phyloP scores from a whole-genome alignment of 257 asterid genomes.

The Solanum bulbocastanum region DNA sequence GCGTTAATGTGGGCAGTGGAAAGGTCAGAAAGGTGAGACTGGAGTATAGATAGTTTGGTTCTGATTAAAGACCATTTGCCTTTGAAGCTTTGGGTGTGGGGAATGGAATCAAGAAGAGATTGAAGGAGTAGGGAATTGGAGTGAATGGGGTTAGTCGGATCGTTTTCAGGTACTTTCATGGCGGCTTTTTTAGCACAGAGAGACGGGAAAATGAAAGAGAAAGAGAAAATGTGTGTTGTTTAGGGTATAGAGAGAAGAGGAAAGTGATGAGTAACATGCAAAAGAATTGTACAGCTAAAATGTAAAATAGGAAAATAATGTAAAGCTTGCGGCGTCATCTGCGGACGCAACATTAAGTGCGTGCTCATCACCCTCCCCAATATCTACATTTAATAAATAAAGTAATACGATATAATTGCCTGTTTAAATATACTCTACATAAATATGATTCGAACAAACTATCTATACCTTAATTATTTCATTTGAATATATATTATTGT shows the following conservation, averaged over 20 bases:
- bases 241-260: not conserved
- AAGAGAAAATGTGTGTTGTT: not conserved
- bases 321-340: not conserved
- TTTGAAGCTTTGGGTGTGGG: constrained; percentile 50
- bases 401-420: no score
- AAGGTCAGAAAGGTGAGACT: constrained; percentile 39
- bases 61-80: constrained; percentile 62
- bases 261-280: not conserved
- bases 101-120: constrained; percentile 36
- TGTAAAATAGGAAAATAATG: not conserved
- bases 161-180: constrained; percentile 43
- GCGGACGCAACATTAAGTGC: not conserved
- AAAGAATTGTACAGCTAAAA: not conserved
- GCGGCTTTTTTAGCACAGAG: constrained; percentile 1
- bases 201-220: not conserved
- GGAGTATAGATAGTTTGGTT: constrained; percentile 45
- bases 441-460: no score
- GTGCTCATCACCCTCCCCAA: not conserved
- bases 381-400: no score
- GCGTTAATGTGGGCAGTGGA: constrained; percentile 7
- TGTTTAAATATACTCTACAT: no score
- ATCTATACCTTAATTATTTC: no score
- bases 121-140: constrained; percentile 19
- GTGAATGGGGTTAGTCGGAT: not conserved
- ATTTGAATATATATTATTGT: no score